Conservation (phyloP, 75 land plant genomes). For the Sequoia sempervirens region DNA sequence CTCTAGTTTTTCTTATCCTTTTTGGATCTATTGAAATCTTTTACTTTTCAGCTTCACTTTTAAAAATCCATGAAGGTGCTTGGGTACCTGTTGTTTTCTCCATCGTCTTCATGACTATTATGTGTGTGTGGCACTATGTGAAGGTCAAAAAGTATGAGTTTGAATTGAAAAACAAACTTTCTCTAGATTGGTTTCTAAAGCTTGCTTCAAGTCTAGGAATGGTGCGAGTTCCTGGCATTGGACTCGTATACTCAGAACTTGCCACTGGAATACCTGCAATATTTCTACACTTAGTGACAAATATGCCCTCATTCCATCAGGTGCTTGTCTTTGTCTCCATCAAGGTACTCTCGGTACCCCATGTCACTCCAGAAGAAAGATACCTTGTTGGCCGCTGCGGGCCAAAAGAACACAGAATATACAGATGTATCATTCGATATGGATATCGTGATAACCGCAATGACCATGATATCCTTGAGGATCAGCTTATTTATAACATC, state of each 20-base stretch:
- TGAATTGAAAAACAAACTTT: conserved; percentile 49
- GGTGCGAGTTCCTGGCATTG: conserved; percentile 58
- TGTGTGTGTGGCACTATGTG: conserved; percentile 66
- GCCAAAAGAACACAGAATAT: conserved; percentile 40
- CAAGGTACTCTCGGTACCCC: conserved; percentile 43
- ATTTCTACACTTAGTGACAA: conserved; percentile 62
- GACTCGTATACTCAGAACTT: conserved; percentile 52
- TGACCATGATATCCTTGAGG: conserved; percentile 48
- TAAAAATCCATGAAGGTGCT: conserved; percentile 45
- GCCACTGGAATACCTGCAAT: conserved; percentile 50
- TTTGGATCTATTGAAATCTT: conserved; percentile 49
- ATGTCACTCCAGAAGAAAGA: conserved; percentile 33
- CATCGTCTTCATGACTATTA: conserved; percentile 25
- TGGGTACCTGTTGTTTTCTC: conserved; percentile 44
- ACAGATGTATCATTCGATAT: conserved; percentile 49
- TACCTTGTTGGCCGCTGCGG: conserved; percentile 47
- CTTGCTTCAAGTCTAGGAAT: conserved; percentile 44
- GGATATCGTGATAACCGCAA: conserved; percentile 44
- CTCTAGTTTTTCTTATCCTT: conserved; percentile 33
- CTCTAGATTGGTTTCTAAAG: conserved; percentile 51
- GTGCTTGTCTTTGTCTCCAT: conserved; percentile 54
- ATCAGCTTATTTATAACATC: conserved; percentile 33
- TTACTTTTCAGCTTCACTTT: conserved; percentile 38
- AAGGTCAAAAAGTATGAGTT: conserved; percentile 55
- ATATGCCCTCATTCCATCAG: conserved; percentile 61